Base-by-base conservation (phyloP, 164 flowering plant species). In the Saururus chinensis region DNA sequence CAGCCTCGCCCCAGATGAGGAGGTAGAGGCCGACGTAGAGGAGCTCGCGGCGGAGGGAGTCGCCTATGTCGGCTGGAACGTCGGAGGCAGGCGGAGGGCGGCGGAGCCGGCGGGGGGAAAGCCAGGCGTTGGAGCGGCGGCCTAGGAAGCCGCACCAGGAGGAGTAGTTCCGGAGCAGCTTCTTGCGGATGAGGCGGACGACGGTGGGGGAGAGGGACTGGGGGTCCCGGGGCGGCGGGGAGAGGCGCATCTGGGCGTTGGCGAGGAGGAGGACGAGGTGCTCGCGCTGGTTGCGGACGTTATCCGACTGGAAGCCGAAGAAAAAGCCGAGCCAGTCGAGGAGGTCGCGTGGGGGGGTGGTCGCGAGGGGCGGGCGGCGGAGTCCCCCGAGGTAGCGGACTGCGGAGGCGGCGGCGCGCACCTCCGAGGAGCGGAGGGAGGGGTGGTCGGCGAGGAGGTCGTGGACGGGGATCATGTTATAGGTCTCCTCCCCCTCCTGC, bases 1-100 rank as follows among this genome's bases (percentile, higher is more conserved):
- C 99, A 0, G 96, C 67, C 68, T 93, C 99, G 14, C 97, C 98
- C 98, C 98, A 92, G 7, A 92, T 74, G 2, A 92, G 74, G 10
- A 92, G 82, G 57, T 80, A 89, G 20, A 92, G 81, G 0, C 76
- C 63, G 10, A 73, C 74, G 60, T 83, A 87, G 23, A 87, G 77
- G 0, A 87, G 64, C 64, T 84, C 88, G 0, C 86, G 81, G 41
- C 86, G 80, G 53, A 54, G 73, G 26, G 62, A 72, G 20, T 49
- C 17, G 10, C 5, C 24, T 16, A 4, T 13, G 49, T 4, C 14
- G 49, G 17, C 45, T 8, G 45, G 12, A 13, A 13, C 12, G 1
- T 13, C n/a, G n/a, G n/a, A n/a, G n/a, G n/a, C n/a, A n/a, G n/a
- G n/a, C n/a, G n/a, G n/a, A n/a, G n/a, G n/a, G n/a, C n/a, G 14